phyloP scores from a whole-genome alignment of 1,284 basidiomycete genomes.

The Sphaerobolus stellatus region DNA sequence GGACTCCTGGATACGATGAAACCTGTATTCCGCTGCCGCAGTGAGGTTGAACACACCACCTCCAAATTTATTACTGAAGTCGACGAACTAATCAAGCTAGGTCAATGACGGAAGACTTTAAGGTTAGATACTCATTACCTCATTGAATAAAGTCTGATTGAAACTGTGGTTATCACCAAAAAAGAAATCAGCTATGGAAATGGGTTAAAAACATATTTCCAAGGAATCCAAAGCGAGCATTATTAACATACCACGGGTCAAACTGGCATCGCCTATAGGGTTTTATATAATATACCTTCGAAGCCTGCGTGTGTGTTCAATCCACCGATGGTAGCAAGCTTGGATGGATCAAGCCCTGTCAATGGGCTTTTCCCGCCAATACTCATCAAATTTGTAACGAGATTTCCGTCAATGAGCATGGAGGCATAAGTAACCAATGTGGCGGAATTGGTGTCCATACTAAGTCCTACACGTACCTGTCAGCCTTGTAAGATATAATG shows the following conservation, averaged over 20 bases:
- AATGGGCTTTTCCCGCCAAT: background rate
- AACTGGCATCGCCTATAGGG: slow-evolving; percentile 3
- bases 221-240: no score
- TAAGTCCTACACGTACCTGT: slow-evolving; percentile 3
- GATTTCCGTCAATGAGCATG: slow-evolving; percentile 6
- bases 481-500: no score
- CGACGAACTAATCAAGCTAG: no score
- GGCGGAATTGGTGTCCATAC: background rate
- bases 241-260: slow-evolving; percentile 1
- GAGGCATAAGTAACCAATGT: background rate
- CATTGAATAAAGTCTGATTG: background rate
- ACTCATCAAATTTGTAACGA: slow-evolving; percentile 5
- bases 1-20: background rate
- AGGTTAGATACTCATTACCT: background rate
- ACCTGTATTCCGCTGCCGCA: background rate
- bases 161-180: background rate
- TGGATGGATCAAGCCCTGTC: slow-evolving; percentile 2
- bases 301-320: slow-evolving; percentile 1
- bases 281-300: background rate
- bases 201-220: no score
- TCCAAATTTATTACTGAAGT: background rate
- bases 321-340: background rate
- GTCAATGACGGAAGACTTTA: background rate
- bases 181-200: background rate
- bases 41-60: background rate